These are phyloP conservation scores for Pilatotrama ljubarskyi DNA, from an alignment of 768 basidiomycete genomes.

Conservation along the genomic window DNA sequence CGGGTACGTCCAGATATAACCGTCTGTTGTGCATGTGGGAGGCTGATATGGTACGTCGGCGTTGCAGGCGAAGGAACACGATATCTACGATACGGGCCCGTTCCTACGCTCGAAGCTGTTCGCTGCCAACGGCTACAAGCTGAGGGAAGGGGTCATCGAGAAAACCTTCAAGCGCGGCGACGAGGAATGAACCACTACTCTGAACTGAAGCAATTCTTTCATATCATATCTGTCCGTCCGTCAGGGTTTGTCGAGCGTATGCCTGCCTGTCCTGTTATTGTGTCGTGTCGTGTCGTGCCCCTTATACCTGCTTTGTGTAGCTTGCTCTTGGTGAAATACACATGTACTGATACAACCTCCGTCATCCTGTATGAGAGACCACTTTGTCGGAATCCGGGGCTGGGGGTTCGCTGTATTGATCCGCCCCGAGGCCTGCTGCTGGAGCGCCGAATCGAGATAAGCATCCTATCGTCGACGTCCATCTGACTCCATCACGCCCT, in stretches of 20 bases:
- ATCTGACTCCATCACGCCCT: too few relatives aligned
- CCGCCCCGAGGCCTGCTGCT: too few relatives aligned
- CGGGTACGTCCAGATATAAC: slow-evolving; percentile 57
- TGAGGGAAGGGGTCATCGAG: slow-evolving; percentile 64
- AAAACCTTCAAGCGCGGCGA: slow-evolving; percentile 59
- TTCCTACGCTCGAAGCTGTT: slow-evolving; percentile 89
- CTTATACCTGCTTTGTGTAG: background rate
- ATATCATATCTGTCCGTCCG: background rate
- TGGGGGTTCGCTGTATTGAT: too few relatives aligned
- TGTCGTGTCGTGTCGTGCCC: too few relatives aligned
- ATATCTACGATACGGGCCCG: slow-evolving; percentile 86
- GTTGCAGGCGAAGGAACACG: slow-evolving; percentile 90
- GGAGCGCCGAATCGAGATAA: too few relatives aligned
- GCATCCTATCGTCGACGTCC: too few relatives aligned
- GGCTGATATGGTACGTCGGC: background rate
- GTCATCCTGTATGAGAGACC: too few relatives aligned
- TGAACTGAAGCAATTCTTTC: background rate
- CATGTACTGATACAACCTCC: background rate
- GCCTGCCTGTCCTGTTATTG: background rate
- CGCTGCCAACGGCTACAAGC: slow-evolving; percentile 82
- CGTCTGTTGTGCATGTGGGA: background rate
- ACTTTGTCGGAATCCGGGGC: too few relatives aligned
- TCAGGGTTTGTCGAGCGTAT: background rate
- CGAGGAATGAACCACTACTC: slow-evolving; percentile 4
- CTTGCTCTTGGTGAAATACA: background rate